Conservation (phyloP, 805 yeast species). For the Cyberlindnera misumaiensis region DNA sequence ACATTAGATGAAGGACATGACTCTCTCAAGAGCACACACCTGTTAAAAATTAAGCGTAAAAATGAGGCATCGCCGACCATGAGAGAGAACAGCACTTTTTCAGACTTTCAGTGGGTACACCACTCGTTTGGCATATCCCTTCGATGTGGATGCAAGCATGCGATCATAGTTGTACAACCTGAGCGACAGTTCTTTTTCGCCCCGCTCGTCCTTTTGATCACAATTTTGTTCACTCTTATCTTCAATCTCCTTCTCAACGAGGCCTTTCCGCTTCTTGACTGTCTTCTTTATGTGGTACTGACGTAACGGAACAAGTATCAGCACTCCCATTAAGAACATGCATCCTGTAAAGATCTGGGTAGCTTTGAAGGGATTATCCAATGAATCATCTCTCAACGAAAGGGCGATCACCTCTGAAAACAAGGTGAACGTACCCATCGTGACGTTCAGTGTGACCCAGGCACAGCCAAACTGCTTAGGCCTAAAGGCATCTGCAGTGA, state of each 20-base stretch:
- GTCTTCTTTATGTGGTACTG: constrained; percentile 40
- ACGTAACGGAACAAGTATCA: constrained; percentile 39
- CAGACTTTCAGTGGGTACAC: constrained; percentile 3
- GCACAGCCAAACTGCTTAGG: constrained; percentile 31
- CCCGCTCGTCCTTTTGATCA: no score
- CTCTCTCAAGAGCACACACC: no score
- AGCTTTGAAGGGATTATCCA: constrained; percentile 41
- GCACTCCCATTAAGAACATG: constrained; percentile 34
- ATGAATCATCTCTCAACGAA: constrained; percentile 27
- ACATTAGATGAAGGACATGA: no score
- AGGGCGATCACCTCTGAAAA: constrained; percentile 52
- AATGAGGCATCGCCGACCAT: no score
- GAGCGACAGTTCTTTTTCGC: background rate
- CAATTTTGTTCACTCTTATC: background rate
- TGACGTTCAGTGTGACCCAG: constrained; percentile 31
- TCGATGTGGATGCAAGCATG: background rate
- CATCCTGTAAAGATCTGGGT: constrained; percentile 55
- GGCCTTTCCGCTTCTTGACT: constrained; percentile 2
- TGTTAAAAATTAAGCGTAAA: no score
- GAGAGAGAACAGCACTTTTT: no score
- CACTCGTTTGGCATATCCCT: background rate
- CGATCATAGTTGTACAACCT: background rate
- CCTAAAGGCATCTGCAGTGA: constrained; percentile 33
- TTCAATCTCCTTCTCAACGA: background rate
- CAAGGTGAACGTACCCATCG: constrained; percentile 29